Conservation (phyloP, 1,284 basidiomycete species). For the Spongiforma sp. region DNA sequence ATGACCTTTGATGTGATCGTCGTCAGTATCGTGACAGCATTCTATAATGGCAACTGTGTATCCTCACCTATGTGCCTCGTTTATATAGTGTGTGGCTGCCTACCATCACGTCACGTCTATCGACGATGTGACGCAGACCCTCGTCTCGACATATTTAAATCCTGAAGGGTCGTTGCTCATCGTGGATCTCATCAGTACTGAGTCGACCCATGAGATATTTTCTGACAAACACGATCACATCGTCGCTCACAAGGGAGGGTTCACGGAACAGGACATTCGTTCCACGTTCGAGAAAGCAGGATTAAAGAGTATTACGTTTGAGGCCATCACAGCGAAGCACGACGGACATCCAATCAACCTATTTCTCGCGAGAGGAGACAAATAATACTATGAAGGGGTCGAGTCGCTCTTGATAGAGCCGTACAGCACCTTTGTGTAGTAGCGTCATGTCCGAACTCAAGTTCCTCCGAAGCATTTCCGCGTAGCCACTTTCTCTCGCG, state of each 20-base stretch:
- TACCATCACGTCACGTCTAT: slow-evolving; percentile 66
- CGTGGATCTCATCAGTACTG: slow-evolving; percentile 50
- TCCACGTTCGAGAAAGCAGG: slow-evolving; percentile 53
- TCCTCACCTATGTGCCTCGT: too few species aligned
- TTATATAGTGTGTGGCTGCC: slow-evolving; percentile 62
- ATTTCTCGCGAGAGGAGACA: slow-evolving; percentile 58
- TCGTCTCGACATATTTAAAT: too few species aligned
- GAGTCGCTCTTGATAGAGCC: not conserved
- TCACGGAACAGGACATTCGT: slow-evolving; percentile 52
- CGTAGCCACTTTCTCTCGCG: too few species aligned
- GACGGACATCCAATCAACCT: slow-evolving; percentile 42
- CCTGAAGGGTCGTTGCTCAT: slow-evolving; percentile 67
- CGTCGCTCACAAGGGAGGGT: slow-evolving; percentile 59
- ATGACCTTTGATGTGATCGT: slow-evolving; percentile 66
- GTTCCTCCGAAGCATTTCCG: slow-evolving; percentile 72
- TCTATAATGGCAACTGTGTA: too few species aligned
- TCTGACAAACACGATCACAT: slow-evolving; percentile 42
- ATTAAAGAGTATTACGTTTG: slow-evolving; percentile 47
- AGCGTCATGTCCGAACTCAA: slow-evolving; percentile 49
- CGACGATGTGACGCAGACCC: slow-evolving; percentile 51
- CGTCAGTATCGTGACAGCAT: slow-evolving; percentile 47
- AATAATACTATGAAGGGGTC: not conserved
- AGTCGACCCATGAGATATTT: slow-evolving; percentile 18
- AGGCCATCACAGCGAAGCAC: slow-evolving; percentile 41
- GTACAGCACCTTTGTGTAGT: too few species aligned